Evolutionary conservation across 257 asterid genomes (phyloP).

Genomic region (Gardenia jasminoides): DNA sequence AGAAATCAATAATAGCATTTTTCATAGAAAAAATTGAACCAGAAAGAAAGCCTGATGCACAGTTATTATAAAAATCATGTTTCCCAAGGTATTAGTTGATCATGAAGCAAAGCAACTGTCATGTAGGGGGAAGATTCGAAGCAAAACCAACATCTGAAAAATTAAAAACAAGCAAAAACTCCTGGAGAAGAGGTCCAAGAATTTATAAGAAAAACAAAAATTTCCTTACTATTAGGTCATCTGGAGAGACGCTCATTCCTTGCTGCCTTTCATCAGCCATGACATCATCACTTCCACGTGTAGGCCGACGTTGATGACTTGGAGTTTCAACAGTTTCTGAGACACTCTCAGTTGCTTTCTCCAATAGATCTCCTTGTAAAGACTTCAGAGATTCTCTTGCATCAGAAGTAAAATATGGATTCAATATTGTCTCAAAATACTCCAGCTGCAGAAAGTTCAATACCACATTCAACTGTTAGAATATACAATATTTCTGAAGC

Average conservation of each 20-base stretch:
- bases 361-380: constrained; percentile 85
- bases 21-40: neutral
- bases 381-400: constrained; percentile 93
- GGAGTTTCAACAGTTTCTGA: constrained; percentile 77
- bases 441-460: constrained; percentile 74
- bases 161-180: neutral
- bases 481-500: neutral
- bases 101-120: neutral
- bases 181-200: neutral
- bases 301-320: constrained; percentile 83
- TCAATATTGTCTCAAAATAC: constrained; percentile 91
- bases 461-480: constrained; percentile 16
- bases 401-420: constrained; percentile 87
- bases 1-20: neutral
- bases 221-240: constrained; percentile 85
- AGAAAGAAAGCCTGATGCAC: neutral
- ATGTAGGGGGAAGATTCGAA: neutral
- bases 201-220: constrained; percentile 2
- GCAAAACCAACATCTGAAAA: neutral
- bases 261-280: constrained; percentile 79
- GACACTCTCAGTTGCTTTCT: constrained; percentile 78
- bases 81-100: neutral
- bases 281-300: constrained; percentile 90
- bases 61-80: neutral
- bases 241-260: constrained; percentile 74